These are phyloP conservation scores for Suillus variegatus DNA, from an alignment of 768 basidiomycete species.

Conservation along the genomic window DNA sequence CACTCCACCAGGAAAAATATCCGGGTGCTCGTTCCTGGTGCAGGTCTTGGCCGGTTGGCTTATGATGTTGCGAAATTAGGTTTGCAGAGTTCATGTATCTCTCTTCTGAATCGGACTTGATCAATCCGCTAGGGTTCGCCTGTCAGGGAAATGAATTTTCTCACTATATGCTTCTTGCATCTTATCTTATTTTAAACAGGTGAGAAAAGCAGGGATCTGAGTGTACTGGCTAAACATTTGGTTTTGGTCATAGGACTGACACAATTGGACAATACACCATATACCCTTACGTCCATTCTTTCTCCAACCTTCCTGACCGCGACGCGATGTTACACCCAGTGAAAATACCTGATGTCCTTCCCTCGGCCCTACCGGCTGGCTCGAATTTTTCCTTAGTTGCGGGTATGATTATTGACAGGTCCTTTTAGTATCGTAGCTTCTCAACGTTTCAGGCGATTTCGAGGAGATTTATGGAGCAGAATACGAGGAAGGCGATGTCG, in stretches of 20 bases:
- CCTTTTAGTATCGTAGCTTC: neutral
- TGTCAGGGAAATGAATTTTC: constrained; percentile 97
- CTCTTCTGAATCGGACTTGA: constrained; percentile 4
- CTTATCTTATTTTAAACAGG: constrained; percentile 88
- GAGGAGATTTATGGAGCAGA: constrained; percentile 82
- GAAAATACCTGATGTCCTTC: constrained; percentile 81
- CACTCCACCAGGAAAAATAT: constrained; percentile 51
- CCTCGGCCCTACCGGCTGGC: constrained; percentile 64
- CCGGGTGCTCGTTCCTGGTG: constrained; percentile 85
- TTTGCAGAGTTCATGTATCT: constrained; percentile 31
- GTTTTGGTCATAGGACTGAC: constrained; percentile 50
- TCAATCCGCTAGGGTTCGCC: constrained; percentile 63
- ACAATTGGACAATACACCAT: constrained; percentile 69
- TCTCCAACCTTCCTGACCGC: constrained; percentile 74
- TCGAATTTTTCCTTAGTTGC: constrained; percentile 85
- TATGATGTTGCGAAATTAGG: constrained; percentile 86
- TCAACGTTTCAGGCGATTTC: constrained; percentile 68
- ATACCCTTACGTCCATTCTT: constrained; percentile 90
- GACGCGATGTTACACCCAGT: constrained; percentile 66
- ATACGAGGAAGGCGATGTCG: constrained; percentile 47
- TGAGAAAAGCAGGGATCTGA: constrained; percentile 31
- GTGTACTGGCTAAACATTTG: neutral
- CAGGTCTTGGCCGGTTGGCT: constrained; percentile 85
- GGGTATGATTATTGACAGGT: constrained; percentile 43
- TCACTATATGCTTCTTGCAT: constrained; percentile 91